phyloP scores from a whole-genome alignment of 495 filamentous ascomycete genomes.

The Lophiostoma macrostomum region DNA sequence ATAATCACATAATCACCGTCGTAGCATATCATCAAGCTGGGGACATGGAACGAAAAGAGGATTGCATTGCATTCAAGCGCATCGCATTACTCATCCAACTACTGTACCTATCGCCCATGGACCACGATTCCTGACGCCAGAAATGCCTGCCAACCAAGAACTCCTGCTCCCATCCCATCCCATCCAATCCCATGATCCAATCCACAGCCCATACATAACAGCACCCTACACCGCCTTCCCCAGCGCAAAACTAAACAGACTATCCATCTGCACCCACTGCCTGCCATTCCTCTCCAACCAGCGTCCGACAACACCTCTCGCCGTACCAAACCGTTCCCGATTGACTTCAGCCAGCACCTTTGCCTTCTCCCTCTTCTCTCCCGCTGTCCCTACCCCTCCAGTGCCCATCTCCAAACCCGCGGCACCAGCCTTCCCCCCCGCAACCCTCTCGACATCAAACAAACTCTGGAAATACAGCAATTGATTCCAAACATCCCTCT shows the following conservation, averaged over 20 bases:
- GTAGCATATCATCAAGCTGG: too few species aligned
- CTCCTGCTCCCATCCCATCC: not conserved
- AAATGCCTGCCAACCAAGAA: too few species aligned
- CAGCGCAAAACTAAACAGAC: constrained; percentile 70
- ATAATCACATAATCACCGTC: too few species aligned
- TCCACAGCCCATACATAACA: too few species aligned
- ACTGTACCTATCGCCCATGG: too few species aligned
- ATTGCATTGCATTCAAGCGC: too few species aligned
- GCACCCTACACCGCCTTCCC: constrained; percentile 1
- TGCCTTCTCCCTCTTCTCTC: constrained; percentile 53
- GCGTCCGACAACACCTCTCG: constrained; percentile 73
- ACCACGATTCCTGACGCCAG: too few species aligned
- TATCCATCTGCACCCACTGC: constrained; percentile 96
- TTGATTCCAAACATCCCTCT: constrained; percentile 91
- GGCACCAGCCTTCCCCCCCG: constrained; percentile 49
- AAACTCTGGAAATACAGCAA: constrained; percentile 79
- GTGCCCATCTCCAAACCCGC: constrained; percentile 45
- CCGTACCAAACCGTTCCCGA: constrained; percentile 67
- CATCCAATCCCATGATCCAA: not conserved
- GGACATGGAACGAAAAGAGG: too few species aligned
- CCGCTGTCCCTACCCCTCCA: constrained; percentile 43
- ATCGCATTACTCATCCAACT: too few species aligned
- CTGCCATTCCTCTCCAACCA: constrained; percentile 92
- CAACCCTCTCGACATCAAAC: constrained; percentile 90
- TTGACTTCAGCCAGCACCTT: constrained; percentile 76